Evolutionary conservation across 495 filamentous ascomycete species (phyloP).

Genomic region (Sphaerosporella brunnea): DNA sequence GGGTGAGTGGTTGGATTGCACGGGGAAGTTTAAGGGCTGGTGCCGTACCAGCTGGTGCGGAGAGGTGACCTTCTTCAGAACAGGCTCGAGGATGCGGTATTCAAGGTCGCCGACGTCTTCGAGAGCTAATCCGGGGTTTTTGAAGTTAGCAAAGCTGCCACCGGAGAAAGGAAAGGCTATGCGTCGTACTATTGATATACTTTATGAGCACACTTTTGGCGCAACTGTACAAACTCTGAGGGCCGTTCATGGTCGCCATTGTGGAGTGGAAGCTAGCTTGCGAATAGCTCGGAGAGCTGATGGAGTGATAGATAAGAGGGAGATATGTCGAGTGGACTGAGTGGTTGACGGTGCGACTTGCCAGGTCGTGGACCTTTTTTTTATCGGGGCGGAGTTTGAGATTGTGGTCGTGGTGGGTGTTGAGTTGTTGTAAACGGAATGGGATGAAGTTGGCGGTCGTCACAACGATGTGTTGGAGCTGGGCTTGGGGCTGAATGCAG

Average conservation of each 20-base stretch:
- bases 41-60: constrained; percentile 40
- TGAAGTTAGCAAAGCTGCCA: constrained; percentile 7
- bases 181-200: constrained; percentile 17
- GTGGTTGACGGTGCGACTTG: not conserved
- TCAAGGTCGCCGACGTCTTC: constrained; percentile 47
- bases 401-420: too few relatives aligned
- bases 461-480: too few relatives aligned
- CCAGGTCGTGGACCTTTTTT: too few relatives aligned
- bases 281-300: not conserved
- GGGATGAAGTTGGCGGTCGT: too few relatives aligned
- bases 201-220: constrained; percentile 20
- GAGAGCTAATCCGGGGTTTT: too few relatives aligned
- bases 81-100: constrained; percentile 40
- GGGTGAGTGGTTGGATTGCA: not conserved
- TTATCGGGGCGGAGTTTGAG: too few relatives aligned
- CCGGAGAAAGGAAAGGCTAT: not conserved
- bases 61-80: constrained; percentile 45
- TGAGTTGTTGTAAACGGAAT: too few relatives aligned
- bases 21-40: constrained; percentile 21
- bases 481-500: too few relatives aligned
- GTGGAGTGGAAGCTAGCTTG: not conserved
- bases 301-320: too few relatives aligned
- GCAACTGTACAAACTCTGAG: constrained; percentile 19
- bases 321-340: too few relatives aligned
- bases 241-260: constrained; percentile 7